phyloP scores from a whole-genome alignment of 495 filamentous ascomycete species.

The Elaphomyces granulatus region DNA sequence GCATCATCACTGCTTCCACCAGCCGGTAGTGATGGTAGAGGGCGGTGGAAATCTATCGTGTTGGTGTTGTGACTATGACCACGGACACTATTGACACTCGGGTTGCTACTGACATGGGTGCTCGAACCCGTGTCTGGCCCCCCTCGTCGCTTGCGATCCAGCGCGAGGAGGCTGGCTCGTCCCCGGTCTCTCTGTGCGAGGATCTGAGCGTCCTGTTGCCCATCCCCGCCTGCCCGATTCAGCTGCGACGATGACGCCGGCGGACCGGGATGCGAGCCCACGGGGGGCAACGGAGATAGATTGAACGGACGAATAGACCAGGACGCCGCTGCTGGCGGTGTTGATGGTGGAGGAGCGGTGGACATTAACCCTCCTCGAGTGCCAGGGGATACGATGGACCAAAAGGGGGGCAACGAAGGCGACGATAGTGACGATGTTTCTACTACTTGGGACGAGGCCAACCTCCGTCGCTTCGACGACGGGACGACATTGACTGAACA shows the following conservation, averaged over 20 bases:
- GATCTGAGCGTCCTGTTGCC: no score
- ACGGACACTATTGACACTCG: neutral
- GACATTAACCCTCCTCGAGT: neutral
- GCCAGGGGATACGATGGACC: neutral
- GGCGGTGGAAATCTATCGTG: constrained; percentile 3
- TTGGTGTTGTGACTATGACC: neutral
- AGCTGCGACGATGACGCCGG: no score
- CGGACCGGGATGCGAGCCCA: no score
- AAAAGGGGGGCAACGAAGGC: neutral
- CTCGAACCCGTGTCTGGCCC: neutral
- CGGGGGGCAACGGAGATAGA: no score
- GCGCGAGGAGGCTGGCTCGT: neutral
- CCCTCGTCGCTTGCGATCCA: constrained; percentile 26
- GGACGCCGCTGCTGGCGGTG: no score
- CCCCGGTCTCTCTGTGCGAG: no score
- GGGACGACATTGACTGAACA: constrained; percentile 21
- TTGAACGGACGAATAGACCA: no score
- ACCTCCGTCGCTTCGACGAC: constrained; percentile 33
- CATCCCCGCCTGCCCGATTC: no score
- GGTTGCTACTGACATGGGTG: neutral
- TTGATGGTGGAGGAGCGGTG: no score
- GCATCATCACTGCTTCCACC: neutral
- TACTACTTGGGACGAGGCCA: constrained; percentile 16
- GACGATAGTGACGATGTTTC: constrained; percentile 1
- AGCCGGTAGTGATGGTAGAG: constrained; percentile 6